These are phyloP conservation scores for Dactylellina cionopaga DNA, from an alignment of 2,329 filamentous ascomycete species.

Conservation along the genomic window DNA sequence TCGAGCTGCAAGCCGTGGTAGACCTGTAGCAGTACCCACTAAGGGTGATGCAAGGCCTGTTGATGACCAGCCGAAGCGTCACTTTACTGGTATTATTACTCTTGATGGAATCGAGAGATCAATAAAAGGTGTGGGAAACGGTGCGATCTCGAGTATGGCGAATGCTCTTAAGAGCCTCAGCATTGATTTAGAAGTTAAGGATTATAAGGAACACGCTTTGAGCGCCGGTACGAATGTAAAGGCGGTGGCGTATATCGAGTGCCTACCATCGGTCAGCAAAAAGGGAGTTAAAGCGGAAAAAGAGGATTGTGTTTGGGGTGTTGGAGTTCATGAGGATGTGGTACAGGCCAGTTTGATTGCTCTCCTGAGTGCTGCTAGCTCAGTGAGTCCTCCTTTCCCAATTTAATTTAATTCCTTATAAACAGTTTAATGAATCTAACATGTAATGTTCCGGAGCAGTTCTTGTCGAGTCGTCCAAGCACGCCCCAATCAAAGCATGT, in stretches of 20 bases:
- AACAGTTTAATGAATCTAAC: too few relatives aligned
- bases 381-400: conserved; percentile 69
- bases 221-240: conserved; percentile 82
- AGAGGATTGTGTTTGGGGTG: conserved; percentile 82
- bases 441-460: conserved; percentile 3
- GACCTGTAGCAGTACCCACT: conserved; percentile 68
- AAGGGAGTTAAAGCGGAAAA: conserved; percentile 69
- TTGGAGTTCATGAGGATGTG: conserved; percentile 91
- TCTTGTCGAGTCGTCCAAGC: conserved; percentile 39
- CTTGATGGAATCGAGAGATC: conserved; percentile 76
- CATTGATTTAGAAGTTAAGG: conserved; percentile 86
- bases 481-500: conserved; percentile 20
- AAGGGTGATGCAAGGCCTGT: too few relatives aligned
- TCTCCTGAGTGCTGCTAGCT: conserved; percentile 83
- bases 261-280: conserved; percentile 59
- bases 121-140: conserved; percentile 83
- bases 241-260: conserved; percentile 95
- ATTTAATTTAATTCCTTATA: conserved; percentile 1
- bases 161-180: conserved; percentile 81
- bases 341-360: conserved; percentile 89
- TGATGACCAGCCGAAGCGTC: conserved; percentile 69
- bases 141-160: conserved; percentile 87
- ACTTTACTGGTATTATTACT: conserved; percentile 75
- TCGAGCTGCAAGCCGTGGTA: conserved; percentile 71
- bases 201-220: conserved; percentile 97